Conservation (phyloP, 2,329 filamentous ascomycete genomes). For the Penicillium sp. region DNA sequence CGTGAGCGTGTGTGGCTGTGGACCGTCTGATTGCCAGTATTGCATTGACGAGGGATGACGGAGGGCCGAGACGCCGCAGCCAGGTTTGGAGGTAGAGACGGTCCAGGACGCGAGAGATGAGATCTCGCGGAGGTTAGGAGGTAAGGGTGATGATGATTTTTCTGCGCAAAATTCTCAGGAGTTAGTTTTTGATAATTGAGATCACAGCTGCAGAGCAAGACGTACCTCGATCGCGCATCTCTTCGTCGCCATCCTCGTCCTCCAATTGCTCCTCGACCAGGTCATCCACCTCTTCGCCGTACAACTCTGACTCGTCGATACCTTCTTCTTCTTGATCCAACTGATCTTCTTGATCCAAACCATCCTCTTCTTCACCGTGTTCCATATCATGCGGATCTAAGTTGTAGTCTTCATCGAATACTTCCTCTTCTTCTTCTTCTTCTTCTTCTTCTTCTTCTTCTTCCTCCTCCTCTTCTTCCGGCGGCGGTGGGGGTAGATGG, state of each 20-base stretch:
- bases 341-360: constrained; percentile 15
- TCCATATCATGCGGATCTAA: constrained; percentile 20
- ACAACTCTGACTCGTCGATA: background rate
- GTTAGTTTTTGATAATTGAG: too few species aligned
- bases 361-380: constrained; percentile 20
- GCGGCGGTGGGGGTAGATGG: background rate
- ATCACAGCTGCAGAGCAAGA: too few species aligned
- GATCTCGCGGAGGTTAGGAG: constrained; percentile 61
- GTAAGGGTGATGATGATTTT: constrained; percentile 41
- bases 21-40: constrained; percentile 71
- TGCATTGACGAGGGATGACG: constrained; percentile 59
- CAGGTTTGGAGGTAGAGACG: constrained; percentile 65
- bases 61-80: constrained; percentile 64
- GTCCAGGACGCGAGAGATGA: constrained; percentile 70
- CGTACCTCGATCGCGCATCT: constrained; percentile 41
- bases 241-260: constrained; percentile 36
- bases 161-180: too few species aligned
- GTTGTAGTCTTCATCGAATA: constrained; percentile 23
- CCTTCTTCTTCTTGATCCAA: constrained; percentile 22
- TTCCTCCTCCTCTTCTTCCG: too few species aligned
- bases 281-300: constrained; percentile 26
- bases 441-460: constrained; percentile 18
- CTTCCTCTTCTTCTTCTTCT: too few species aligned
- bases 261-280: constrained; percentile 20
- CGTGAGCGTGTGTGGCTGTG: constrained; percentile 66